Percentiles rank a stretch among this genome's conserved stretches.
These are phyloP conservation scores for Protostelium mycophagum DNA, from an alignment of 78 protist species.

Conservation along the genomic window DNA sequence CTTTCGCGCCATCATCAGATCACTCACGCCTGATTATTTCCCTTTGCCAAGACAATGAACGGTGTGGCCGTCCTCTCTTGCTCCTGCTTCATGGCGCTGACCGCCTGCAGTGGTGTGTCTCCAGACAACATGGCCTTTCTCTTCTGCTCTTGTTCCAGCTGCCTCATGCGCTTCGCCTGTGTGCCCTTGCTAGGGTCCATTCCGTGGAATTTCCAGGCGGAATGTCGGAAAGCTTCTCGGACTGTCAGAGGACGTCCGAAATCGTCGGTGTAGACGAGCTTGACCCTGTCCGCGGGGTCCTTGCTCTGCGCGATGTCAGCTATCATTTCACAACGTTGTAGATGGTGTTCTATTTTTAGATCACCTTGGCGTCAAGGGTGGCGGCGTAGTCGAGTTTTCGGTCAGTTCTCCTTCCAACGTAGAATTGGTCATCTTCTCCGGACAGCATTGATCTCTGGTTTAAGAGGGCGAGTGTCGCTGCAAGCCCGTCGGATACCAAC, in stretches of 20 bases:
- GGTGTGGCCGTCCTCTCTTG: background rate
- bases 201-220: background rate
- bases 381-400: background rate
- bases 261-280: background rate
- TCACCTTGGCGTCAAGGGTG: background rate
- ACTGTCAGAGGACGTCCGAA: background rate
- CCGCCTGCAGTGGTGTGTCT: background rate
- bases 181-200: background rate
- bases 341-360: background rate
- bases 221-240: background rate
- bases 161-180: background rate
- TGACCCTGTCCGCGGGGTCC: background rate
- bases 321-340: too few relatives aligned
- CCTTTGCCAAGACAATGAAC: background rate
- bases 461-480: background rate
- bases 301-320: too few relatives aligned
- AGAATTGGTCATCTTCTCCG: background rate
- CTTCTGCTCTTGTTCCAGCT: background rate
- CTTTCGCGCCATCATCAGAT: too few relatives aligned
- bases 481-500: background rate
- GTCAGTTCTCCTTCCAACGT: background rate
- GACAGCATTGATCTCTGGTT: background rate
- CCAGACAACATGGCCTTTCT: background rate
- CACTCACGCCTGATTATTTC: background rate
- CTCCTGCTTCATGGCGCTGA: background rate